phyloP scores from a whole-genome alignment of 2,329 filamentous ascomycete species.

The Penicillium sp. region DNA sequence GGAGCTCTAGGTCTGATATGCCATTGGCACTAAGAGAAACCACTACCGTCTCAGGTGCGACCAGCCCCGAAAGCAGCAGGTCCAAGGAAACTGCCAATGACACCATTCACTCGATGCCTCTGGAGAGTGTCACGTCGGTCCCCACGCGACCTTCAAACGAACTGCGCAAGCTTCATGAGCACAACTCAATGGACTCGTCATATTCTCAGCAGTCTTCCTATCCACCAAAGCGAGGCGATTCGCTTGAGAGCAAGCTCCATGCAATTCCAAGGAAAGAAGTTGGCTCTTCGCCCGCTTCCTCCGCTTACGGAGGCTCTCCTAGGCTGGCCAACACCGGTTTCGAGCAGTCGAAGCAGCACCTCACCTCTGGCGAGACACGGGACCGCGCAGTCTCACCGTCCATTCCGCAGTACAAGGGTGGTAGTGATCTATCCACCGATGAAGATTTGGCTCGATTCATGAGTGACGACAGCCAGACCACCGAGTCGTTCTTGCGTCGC shows the following conservation, averaged over 20 bases:
- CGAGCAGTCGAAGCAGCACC: slow-evolving; percentile 9
- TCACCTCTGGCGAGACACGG: slow-evolving; percentile 45
- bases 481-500: slow-evolving; percentile 74
- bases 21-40: slow-evolving; percentile 38
- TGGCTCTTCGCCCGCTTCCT: slow-evolving; percentile 29
- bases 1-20: slow-evolving; percentile 42
- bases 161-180: slow-evolving; percentile 51
- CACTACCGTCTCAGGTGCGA: slow-evolving; percentile 36
- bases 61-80: slow-evolving; percentile 27
- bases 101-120: slow-evolving; percentile 15
- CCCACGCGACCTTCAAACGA: slow-evolving; percentile 56
- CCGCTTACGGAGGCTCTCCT: slow-evolving; percentile 36
- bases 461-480: slow-evolving; percentile 58
- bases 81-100: slow-evolving; percentile 16
- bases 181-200: slow-evolving; percentile 42
- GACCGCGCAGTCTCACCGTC: slow-evolving; percentile 58
- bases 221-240: slow-evolving; percentile 56
- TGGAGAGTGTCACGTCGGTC: slow-evolving; percentile 27
- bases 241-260: slow-evolving; percentile 49
- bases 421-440: slow-evolving; percentile 87
- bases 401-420: slow-evolving; percentile 56
- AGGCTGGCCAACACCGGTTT: slow-evolving; percentile 31
- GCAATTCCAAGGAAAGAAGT: slow-evolving; percentile 63
- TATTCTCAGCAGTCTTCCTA: slow-evolving; percentile 32
- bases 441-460: slow-evolving; percentile 91